A percentile compares a stretch with the other conserved stretches of the same genome.
Evolutionary conservation across 345 rosid species (phyloP).

Genomic region (Boechera stricta): DNA sequence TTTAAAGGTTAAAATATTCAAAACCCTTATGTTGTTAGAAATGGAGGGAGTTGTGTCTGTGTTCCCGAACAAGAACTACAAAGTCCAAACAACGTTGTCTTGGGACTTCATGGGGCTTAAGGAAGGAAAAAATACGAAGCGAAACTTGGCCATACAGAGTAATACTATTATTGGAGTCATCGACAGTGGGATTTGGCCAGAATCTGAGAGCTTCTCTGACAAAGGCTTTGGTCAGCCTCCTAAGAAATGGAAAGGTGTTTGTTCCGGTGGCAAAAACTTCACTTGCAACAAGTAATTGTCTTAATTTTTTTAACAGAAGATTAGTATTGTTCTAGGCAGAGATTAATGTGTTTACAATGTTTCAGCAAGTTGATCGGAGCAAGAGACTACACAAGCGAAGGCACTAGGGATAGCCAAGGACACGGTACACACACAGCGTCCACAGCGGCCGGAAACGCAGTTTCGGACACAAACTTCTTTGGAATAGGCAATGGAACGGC

Average conservation of each 20-base stretch:
- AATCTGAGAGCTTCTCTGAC: conserved; percentile 55
- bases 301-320: not conserved
- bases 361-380: conserved; percentile 63
- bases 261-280: conserved; percentile 49
- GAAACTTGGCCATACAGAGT: conserved; percentile 38
- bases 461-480: conserved; percentile 41
- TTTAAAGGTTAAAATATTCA: not conserved
- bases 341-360: not conserved
- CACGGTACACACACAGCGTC: conserved; percentile 70
- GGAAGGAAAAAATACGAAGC: conserved; percentile 30
- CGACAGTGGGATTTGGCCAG: conserved; percentile 60
- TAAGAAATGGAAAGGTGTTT: conserved; percentile 55
- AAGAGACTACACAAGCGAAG: conserved; percentile 43
- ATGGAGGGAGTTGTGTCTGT: conserved; percentile 56
- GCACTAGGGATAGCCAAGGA: conserved; percentile 42
- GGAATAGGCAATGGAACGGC: conserved; percentile 56
- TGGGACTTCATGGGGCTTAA: conserved; percentile 60
- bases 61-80: conserved; percentile 47
- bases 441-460: conserved; percentile 56
- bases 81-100: conserved; percentile 52
- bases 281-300: conserved; percentile 55
- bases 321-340: not conserved
- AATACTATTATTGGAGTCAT: conserved; percentile 52
- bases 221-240: conserved; percentile 58
- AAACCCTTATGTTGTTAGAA: conserved; percentile 28